phyloP scores from a whole-genome alignment of 441 rosid species.

The Macaranga tanarius region DNA sequence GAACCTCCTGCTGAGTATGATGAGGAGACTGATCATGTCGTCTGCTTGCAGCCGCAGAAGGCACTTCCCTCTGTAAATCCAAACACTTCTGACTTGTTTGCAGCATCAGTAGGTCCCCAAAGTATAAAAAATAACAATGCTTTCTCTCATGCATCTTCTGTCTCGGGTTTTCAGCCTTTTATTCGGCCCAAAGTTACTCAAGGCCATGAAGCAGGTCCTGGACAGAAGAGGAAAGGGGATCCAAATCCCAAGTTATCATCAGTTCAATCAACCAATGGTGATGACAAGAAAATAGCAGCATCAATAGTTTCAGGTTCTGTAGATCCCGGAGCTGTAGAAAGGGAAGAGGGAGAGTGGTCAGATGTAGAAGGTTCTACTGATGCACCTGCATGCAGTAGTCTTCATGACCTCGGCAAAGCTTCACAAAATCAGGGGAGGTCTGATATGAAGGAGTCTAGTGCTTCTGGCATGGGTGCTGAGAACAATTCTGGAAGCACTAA shows the following conservation, averaged over 20 bases:
- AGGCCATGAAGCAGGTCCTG: slow-evolving; percentile 36
- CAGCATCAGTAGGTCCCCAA: slow-evolving; percentile 49
- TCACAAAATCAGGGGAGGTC: slow-evolving; percentile 34
- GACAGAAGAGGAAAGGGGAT: slow-evolving; percentile 39
- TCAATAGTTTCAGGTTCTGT: slow-evolving; percentile 34
- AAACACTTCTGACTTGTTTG: slow-evolving; percentile 46
- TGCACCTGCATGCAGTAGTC: slow-evolving; percentile 31
- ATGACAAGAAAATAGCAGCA: slow-evolving; percentile 35
- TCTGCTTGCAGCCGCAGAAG: slow-evolving; percentile 58
- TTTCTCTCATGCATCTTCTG: slow-evolving; percentile 75
- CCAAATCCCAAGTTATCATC: slow-evolving; percentile 34
- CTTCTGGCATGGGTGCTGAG: slow-evolving; percentile 31
- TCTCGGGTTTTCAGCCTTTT: slow-evolving; percentile 95
- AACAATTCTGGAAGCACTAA: slow-evolving; percentile 25
- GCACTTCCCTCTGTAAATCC: slow-evolving; percentile 48
- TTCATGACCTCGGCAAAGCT: slow-evolving; percentile 39
- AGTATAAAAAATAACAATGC: slow-evolving; percentile 50
- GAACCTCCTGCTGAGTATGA: slow-evolving; percentile 84
- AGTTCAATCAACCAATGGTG: slow-evolving; percentile 33
- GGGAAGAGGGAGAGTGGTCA: slow-evolving; percentile 98
- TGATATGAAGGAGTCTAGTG: slow-evolving; percentile 29
- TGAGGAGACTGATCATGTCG: slow-evolving; percentile 45
- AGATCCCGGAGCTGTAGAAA: slow-evolving; percentile 48
- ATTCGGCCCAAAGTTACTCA: slow-evolving; percentile 43
- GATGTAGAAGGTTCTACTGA: slow-evolving; percentile 63